Percentiles rank a stretch among this genome's conserved stretches.
Evolutionary conservation across 1,139 yeast genomes (phyloP).

Genomic region (Protomyces arabidopsidicola): DNA sequence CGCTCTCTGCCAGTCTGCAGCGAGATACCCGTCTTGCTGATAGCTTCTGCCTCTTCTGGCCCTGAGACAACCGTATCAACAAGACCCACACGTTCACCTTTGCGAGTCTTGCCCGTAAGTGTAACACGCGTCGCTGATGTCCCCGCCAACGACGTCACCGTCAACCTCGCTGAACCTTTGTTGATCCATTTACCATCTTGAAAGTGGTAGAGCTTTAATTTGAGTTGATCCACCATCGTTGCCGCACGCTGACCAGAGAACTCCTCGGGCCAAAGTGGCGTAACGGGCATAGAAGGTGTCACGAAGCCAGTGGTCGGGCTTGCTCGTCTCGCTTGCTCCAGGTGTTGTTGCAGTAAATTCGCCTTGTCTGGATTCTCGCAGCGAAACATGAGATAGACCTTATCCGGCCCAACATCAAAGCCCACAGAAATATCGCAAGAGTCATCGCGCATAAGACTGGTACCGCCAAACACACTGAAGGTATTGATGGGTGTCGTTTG

Average conservation of each 20-base stretch:
- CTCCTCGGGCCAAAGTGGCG: slow-evolving; percentile 20
- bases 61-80: slow-evolving; percentile 8
- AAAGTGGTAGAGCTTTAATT: slow-evolving; percentile 19
- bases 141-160: slow-evolving; percentile 6
- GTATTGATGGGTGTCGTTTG: slow-evolving; percentile 4
- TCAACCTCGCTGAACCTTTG: slow-evolving; percentile 20
- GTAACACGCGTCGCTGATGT: slow-evolving; percentile 16
- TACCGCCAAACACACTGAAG: slow-evolving; percentile 11
- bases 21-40: slow-evolving; percentile 20
- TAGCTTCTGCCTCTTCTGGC: slow-evolving; percentile 15
- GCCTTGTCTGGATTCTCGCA: slow-evolving; percentile 25
- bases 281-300: slow-evolving; percentile 17
- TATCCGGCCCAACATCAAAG: slow-evolving; percentile 20
- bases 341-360: slow-evolving; percentile 17
- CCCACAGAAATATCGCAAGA: slow-evolving; percentile 25
- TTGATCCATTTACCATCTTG: slow-evolving; percentile 23
- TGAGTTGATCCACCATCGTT: slow-evolving; percentile 9
- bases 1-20: slow-evolving; percentile 7
- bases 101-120: slow-evolving; percentile 20
- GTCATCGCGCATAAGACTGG: slow-evolving; percentile 24
- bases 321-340: slow-evolving; percentile 19
- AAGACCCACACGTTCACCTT: slow-evolving; percentile 14
- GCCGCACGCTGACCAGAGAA: neutral
- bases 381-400: slow-evolving; percentile 26
- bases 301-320: slow-evolving; percentile 19